Evolutionary conservation across 2,329 filamentous ascomycete species (phyloP), one percentile per base, ranked within the genome.

Genomic region (Neodidymelliopsis sp.): DNA sequence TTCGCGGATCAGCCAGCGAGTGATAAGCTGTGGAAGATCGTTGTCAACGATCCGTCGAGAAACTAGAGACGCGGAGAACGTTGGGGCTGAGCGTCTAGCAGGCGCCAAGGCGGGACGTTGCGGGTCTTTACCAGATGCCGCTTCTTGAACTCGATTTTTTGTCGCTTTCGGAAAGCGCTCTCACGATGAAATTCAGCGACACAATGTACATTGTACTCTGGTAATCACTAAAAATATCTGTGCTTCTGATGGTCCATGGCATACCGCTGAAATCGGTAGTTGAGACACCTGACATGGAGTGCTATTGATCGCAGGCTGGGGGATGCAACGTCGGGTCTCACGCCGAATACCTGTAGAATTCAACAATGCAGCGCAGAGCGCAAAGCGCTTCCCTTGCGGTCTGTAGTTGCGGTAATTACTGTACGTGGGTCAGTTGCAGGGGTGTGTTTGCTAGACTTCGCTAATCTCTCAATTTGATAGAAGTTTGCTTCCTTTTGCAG

Each of bases 291-390:
- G 53, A 44, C 44, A 42, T 38, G 34, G 40, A 54, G n/a, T 43
- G 29, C 27, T 27, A 19, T 30, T 28, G 19, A 40, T 11, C 23
- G 36, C 30, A 25, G 19, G 15, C 6, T 12, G 27, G 19, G 47
- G 53, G 47, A 62, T 65, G 58, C 57, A 66, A 66, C 61, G 51
- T 62, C 46, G 53, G 52, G 43, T 37, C 33, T 36, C 19, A n/a
- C 35, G 38, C 48, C 51, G 30, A 29, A 39, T 44, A 41, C 29
- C 28, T 50, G 45, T 43, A 51, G 35, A 53, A 29, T 50, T 37
- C 39, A 42, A 41, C 27, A 35, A 29, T 34, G 45, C 41, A 51
- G 35, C 31, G 35, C 24, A 38, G 37, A 37, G 25, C 31, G 35
- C 24, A 38, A 34, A 37, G 25, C 20, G 18, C 16, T 33, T 35